Conservation (phyloP, 495 filamentous ascomycete genomes). For the Opeltia flavorubescens region DNA sequence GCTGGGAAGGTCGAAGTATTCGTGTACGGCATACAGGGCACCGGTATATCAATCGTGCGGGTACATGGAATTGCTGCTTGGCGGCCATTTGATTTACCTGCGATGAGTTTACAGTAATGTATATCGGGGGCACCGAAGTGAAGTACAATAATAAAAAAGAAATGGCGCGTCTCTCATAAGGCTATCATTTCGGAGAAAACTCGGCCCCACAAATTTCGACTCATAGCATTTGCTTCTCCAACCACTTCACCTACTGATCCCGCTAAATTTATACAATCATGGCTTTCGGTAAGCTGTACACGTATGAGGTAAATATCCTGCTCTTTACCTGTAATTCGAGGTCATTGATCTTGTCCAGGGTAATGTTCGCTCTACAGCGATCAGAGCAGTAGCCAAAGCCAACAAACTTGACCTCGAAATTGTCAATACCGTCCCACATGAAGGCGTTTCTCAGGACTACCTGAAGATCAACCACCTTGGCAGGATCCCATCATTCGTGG, state of each 20-base stretch:
- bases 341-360: slow-evolving; percentile 35
- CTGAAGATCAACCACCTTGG: slow-evolving; percentile 72
- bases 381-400: slow-evolving; percentile 86
- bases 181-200: too few relatives aligned
- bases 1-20: not conserved
- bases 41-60: not conserved
- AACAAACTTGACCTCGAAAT: slow-evolving; percentile 85
- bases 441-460: slow-evolving; percentile 54
- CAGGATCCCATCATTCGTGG: slow-evolving; percentile 85
- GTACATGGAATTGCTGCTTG: slow-evolving; percentile 3
- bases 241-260: not conserved
- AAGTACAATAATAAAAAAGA: not conserved
- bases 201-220: not conserved
- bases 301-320: slow-evolving; percentile 50
- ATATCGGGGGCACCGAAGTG: not conserved
- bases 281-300: slow-evolving; percentile 95
- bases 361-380: slow-evolving; percentile 77
- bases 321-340: slow-evolving; percentile 5
- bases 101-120: not conserved
- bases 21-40: slow-evolving; percentile 4
- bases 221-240: not conserved
- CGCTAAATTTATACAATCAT: slow-evolving; percentile 35
- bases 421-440: slow-evolving; percentile 49
- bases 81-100: slow-evolving; percentile 5
- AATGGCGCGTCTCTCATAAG: too few relatives aligned